Conservation (phyloP, 2,329 filamentous ascomycete genomes). For the Cordyceps farinosa region DNA sequence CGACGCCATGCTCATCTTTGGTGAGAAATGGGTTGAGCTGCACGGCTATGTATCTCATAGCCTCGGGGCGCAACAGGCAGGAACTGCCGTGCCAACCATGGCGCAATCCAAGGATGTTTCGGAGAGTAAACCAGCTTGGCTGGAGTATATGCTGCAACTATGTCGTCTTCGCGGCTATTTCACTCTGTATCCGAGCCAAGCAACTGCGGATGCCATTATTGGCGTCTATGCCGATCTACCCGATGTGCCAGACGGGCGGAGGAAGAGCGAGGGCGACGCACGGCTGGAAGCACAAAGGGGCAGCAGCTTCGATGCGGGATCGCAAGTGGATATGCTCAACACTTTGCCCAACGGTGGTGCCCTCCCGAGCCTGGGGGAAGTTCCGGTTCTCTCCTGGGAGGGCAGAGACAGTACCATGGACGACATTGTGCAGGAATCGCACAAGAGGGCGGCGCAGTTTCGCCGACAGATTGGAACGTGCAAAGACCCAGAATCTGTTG, state of each 20-base stretch:
- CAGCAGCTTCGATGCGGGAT: conserved; percentile 40
- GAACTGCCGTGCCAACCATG: conserved; percentile 36
- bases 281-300: conserved; percentile 30
- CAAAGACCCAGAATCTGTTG: conserved; percentile 30
- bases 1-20: conserved; percentile 77
- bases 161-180: conserved; percentile 73
- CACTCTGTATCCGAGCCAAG: conserved; percentile 70
- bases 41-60: conserved; percentile 72
- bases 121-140: conserved; percentile 68
- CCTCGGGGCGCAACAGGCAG: conserved; percentile 43
- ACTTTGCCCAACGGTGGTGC: conserved; percentile 43
- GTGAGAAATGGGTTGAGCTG: conserved; percentile 81
- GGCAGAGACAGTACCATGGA: conserved; percentile 46
- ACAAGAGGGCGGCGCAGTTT: conserved; percentile 56
- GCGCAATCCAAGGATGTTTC: conserved; percentile 58
- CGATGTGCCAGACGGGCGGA: conserved; percentile 67
- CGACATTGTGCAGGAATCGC: conserved; percentile 42
- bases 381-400: conserved; percentile 63
- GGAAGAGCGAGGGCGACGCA: conserved; percentile 23
- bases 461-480: conserved; percentile 67
- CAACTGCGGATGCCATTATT: conserved; percentile 54
- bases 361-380: conserved; percentile 41
- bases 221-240: conserved; percentile 75
- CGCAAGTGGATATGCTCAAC: conserved; percentile 44
- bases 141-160: conserved; percentile 74